Evolutionary conservation across 805 yeast species (phyloP).

Genomic region (Zygoascus flipseniorum): DNA sequence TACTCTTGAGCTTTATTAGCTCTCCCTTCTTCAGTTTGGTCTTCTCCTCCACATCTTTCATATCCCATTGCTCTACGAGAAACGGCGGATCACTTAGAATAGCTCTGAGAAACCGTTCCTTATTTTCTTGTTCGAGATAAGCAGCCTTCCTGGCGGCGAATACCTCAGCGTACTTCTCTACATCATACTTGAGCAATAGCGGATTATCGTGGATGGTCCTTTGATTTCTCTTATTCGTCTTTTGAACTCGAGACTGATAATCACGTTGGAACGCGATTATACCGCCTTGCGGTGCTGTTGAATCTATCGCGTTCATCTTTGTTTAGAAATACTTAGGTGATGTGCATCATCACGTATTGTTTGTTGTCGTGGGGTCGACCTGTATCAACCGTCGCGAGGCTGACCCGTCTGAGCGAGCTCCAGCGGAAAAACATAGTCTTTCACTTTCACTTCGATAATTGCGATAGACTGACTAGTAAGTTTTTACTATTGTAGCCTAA

Average conservation of each 20-base stretch:
- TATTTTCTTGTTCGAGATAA: slow-evolving; percentile 63
- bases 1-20: slow-evolving; percentile 24
- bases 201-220: slow-evolving; percentile 15
- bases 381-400: too few relatives aligned
- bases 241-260: slow-evolving; percentile 6
- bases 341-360: too few relatives aligned
- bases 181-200: slow-evolving; percentile 10
- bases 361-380: too few relatives aligned
- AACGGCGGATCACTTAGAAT: slow-evolving; percentile 32
- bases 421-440: too few relatives aligned
- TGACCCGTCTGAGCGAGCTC: too few relatives aligned
- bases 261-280: slow-evolving; percentile 8
- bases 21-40: slow-evolving; percentile 23
- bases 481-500: too few relatives aligned
- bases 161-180: slow-evolving; percentile 17
- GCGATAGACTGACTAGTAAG: too few relatives aligned
- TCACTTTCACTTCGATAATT: too few relatives aligned
- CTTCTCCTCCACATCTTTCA: slow-evolving; percentile 25
- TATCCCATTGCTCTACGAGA: slow-evolving; percentile 29
- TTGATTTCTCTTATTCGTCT: slow-evolving; percentile 4
- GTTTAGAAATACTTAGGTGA: neutral
- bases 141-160: slow-evolving; percentile 52
- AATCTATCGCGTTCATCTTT: neutral
- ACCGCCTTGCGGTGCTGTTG: neutral
- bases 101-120: slow-evolving; percentile 53